A percentile compares a stretch with the other conserved stretches of the same genome.
phyloP scores from a whole-genome alignment of 495 filamentous ascomycete species.

The Penicillium waksmanii region DNA sequence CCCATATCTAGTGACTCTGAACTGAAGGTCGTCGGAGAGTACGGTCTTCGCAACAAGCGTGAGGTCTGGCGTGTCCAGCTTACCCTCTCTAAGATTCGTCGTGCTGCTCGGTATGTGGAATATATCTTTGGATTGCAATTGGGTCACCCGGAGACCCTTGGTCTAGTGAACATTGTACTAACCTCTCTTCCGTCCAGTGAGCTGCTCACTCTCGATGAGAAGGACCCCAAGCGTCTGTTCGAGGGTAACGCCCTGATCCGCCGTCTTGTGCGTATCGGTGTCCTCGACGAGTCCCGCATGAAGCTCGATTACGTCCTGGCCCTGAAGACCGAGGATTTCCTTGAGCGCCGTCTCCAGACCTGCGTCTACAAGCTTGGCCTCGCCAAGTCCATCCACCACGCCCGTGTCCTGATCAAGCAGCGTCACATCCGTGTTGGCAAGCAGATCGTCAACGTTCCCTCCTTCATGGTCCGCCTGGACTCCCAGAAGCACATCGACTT shows the following conservation, averaged over 20 bases:
- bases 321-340: slow-evolving; percentile 97
- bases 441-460: slow-evolving; percentile 99
- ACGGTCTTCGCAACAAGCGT: slow-evolving; percentile 99
- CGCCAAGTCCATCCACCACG: slow-evolving; percentile 99
- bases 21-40: slow-evolving; percentile 98
- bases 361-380: slow-evolving; percentile 99
- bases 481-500: slow-evolving; percentile 99
- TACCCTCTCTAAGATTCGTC: slow-evolving; percentile 99
- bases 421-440: slow-evolving; percentile 99
- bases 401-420: slow-evolving; percentile 98
- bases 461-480: slow-evolving; percentile 98
- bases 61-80: slow-evolving; percentile 99
- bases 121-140: background rate
- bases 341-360: slow-evolving; percentile 98
- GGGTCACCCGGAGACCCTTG: background rate
- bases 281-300: slow-evolving; percentile 99
- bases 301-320: slow-evolving; percentile 99
- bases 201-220: slow-evolving; percentile 99
- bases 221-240: slow-evolving; percentile 99
- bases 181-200: slow-evolving; percentile 63
- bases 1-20: slow-evolving; percentile 84
- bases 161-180: slow-evolving; percentile 14
- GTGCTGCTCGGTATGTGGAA: slow-evolving; percentile 91
- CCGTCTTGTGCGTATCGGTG: slow-evolving; percentile 98
- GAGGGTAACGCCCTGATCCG: slow-evolving; percentile 99